Evolutionary conservation across 345 rosid genomes (phyloP), one percentile per base, ranked within the genome.

Genomic region (Eucalyptus curtisii): DNA sequence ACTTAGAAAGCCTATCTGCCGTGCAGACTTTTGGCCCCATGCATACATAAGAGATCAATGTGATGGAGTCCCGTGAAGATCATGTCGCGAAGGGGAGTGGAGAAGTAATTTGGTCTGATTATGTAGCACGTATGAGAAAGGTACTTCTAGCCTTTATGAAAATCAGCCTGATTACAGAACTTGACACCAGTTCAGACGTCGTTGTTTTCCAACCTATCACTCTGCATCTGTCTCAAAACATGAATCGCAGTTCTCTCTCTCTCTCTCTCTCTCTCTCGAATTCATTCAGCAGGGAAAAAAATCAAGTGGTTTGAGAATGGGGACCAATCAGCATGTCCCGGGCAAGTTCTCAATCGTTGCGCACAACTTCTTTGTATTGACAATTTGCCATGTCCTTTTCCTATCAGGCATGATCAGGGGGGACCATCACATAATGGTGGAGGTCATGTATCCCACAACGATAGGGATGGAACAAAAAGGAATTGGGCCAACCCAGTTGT

Each of bases 361-460:
- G 86, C 86, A 11, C 89, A 81, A 64, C 86, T 89, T 87, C 91
- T 81, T 90, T 86, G 52, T 50, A 87, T 48, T 81, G 89, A 90
- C 88, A 89, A 90, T 48, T 87, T 90, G 81, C 33, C 10, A n/a
- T 16, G 89, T 89, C 93, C 50, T 91, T 88, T 89, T 86, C 86
- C 86, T 90, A 66, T 88, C 92, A 86, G 66, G 68, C 88, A 86
- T 88, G 88, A 59, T 85, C 53, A 37, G 7, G 89, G 89, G 94
- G 94, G 94, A 94, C 95, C 94, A 92, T 90, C 50, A 59, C 89
- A 81, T 24, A 59, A 85, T 86, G 87, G 88, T 86, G 68, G 86
- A 52, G 47, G 88, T 90, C 89, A 50, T 48, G 64, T 13, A 85
- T 86, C 86, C 53, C 79, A 16, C 81, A 88, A 88, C 61, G 93